Evolutionary conservation across 768 basidiomycete genomes (phyloP).

Genomic region (Artomyces pyxidatus): DNA sequence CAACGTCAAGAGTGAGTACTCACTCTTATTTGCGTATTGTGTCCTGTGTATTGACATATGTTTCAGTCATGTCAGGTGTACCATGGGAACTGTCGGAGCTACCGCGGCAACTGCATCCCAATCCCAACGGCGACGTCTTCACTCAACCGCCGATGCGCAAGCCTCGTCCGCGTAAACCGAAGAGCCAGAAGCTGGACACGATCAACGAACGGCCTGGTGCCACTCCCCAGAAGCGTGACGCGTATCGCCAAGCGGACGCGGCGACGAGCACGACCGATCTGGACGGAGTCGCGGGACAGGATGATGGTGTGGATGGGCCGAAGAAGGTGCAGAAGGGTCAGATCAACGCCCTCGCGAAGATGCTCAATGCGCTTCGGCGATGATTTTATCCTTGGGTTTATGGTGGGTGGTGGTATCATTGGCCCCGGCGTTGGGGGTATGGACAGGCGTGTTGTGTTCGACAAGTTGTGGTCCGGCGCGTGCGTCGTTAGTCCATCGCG

Average conservation of each 20-base stretch:
- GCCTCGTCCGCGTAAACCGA: conserved; percentile 48
- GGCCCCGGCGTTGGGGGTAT: not conserved
- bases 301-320: conserved; percentile 32
- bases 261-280: conserved; percentile 73
- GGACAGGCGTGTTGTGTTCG: not conserved
- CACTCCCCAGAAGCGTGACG: conserved; percentile 30
- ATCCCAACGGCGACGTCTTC: conserved; percentile 57
- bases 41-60: not conserved
- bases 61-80: conserved; percentile 66
- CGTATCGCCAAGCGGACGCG: conserved; percentile 48
- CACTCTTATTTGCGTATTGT: conserved; percentile 2
- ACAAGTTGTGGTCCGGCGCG: not conserved
- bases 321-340: conserved; percentile 86
- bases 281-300: conserved; percentile 12
- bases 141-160: conserved; percentile 47
- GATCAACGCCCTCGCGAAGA: conserved; percentile 86
- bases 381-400: no score
- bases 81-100: conserved; percentile 68
- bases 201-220: conserved; percentile 59
- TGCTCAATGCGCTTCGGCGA: conserved; percentile 75
- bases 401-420: not conserved
- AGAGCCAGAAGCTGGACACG: conserved; percentile 68
- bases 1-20: conserved; percentile 75
- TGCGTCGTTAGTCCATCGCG: conserved; percentile 10
- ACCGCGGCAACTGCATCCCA: conserved; percentile 55